Base-by-base conservation (phyloP, 768 basidiomycete species). In the Chalciporus pseudorubinellus region DNA sequence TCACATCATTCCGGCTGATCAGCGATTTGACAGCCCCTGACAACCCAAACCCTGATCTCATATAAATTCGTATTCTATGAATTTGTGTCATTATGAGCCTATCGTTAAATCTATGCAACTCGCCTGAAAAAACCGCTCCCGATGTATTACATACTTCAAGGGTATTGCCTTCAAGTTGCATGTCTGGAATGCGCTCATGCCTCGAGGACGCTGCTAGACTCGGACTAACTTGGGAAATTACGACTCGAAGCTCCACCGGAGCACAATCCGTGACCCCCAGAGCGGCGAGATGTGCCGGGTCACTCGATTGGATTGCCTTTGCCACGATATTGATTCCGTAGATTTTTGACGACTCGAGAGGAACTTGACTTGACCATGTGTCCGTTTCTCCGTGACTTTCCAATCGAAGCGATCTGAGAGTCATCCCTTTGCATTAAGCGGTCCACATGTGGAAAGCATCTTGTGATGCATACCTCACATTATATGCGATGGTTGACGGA, bases 391-490 rank as follows among this genome's bases (percentile, higher is more conserved):
- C 61, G 54, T 49, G 48, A 45, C 36, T 46, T 44, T 50, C 56
- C 58, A 56, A 62, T 64, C 56, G 52, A 53, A 53, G 44, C 38
- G 46, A 41, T 59, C n/a, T n/a, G 56, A 50, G 61, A 51, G 52
- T 56, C 50, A 51, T 46, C 55, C 60, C 67, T 65, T 54, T 56
- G 34, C 36, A 60, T 60, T 61, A 62, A 54, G 59, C 61, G 44
- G 60, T 46, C 48, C 54, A 55, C 39, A 52, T 57, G 58, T 46
- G 55, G 69, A 56, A 53, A 57, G 31, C n/a, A n/a, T n/a, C 51
- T 56, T 58, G 44, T 55, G 58, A 49, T 65, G 53, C 55, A 22
- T 48, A 51, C 22, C 57, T 41, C 40, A 41, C 34, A 54, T 46
- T 48, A 50, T 39, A 57, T 46, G 53, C 43, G 31, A 52, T 42